These are phyloP conservation scores for Flaveria bidentis DNA, from an alignment of 129 eudicot species.

Conservation along the genomic window DNA sequence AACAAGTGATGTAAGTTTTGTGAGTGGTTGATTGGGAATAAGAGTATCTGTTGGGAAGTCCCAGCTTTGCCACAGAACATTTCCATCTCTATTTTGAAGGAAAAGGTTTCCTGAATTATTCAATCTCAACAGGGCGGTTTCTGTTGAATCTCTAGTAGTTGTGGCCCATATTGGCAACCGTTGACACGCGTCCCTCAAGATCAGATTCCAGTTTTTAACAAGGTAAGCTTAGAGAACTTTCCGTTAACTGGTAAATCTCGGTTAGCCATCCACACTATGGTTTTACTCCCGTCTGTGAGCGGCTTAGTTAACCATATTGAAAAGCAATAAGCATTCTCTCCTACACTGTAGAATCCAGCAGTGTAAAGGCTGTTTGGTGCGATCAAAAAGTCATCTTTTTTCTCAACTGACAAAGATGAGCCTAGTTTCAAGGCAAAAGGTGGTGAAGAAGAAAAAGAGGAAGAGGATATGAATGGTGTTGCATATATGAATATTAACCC, in stretches of 20 bases:
- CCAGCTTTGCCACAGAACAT: conserved; percentile 8
- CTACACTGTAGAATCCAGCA: conserved; percentile 26
- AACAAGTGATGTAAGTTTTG: conserved; percentile 1
- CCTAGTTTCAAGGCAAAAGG: conserved; percentile 17
- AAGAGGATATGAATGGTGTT: not conserved
- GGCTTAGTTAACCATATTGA: conserved; percentile 15
- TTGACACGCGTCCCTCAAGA: conserved; percentile 34
- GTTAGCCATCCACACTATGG: conserved; percentile 51
- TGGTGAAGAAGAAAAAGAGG: conserved; percentile 1
- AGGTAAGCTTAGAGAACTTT: conserved; percentile 25
- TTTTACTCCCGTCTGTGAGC: conserved; percentile 8
- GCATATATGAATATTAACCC: conserved; percentile 16
- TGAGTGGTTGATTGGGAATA: conserved; percentile 3
- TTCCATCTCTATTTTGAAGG: not conserved
- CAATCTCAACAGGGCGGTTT: conserved; percentile 5
- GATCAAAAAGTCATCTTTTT: conserved; percentile 22
- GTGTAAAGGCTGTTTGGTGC: conserved; percentile 21
- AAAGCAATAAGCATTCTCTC: conserved; percentile 43
- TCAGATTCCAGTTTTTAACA: conserved; percentile 35
- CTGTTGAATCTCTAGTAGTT: conserved; percentile 1
- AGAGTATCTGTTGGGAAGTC: not conserved
- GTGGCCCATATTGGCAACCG: conserved; percentile 4
- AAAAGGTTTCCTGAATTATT: conserved; percentile 6
- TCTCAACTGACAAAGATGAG: conserved; percentile 28
- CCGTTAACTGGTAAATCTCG: conserved; percentile 53